Base-by-base conservation (phyloP, 2,329 filamentous ascomycete genomes). In the Trichoderma atrobrunneum region DNA sequence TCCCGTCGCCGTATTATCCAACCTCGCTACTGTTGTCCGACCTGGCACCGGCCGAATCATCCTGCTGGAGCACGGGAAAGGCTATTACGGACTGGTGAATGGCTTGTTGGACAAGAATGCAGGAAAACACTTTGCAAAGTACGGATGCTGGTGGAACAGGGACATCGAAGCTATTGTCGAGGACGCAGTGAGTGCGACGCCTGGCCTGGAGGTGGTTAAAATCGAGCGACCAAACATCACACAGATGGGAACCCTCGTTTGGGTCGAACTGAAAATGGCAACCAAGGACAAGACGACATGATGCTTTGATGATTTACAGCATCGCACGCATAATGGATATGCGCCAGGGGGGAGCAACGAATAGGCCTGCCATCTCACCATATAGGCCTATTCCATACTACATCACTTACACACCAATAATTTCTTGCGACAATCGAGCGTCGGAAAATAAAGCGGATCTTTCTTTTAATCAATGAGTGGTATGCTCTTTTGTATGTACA, bases 71-170 rank as follows among this genome's bases (percentile, higher is more conserved):
- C 89, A 91, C 80, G 89, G 89, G 28, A 86, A 87, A 73, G 88
- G 87, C 18, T 83, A 80, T 76, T 89, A 84, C 79, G 82, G 83
- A 7, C 81, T 87, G 68, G 80, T 91, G 39, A 91, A 91, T 77
- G 80, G 81, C 11, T 75, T 87, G 21, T 80, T 91, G 36, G 89
- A 91, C 79, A 82, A 80, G 74, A 84, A 85, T 71, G 89, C 89
- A 0, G 79, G 80, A 18, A 80, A 81, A 26, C 89, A 91, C 76
- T 90, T 89, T 72, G 81, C 83, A 26, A 85, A 86, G 75, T 91
- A 88, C 76, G 89, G 89, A 3, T 91, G 89, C 81, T 91, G 89
- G 89, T 91, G 89, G 89, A 91, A 91, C 80, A 83, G 89, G 67
- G 89, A 91, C 76, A 86, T 91, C 72, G 85, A 87, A 76, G 80